Evolutionary conservation across 2,329 filamentous ascomycete genomes (phyloP), one percentile per base, ranked within the genome.

Genomic region (Neophaeococcomyces mojaviensis): DNA sequence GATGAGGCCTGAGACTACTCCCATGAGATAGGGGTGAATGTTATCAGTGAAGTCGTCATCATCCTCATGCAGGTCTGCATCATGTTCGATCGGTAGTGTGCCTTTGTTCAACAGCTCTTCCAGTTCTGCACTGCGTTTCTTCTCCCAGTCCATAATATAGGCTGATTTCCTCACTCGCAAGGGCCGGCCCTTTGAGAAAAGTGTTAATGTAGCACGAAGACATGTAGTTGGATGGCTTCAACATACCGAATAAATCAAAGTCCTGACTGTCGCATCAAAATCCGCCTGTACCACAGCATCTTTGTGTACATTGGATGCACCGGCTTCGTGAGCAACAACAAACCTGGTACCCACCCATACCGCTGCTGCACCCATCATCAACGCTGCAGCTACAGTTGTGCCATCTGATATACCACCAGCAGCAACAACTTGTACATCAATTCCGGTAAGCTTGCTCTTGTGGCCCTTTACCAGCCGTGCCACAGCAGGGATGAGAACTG

Each of bases 1-100:
- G 43, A 87, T 82, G 28, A 90, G 82, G 15, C 86, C 87, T n/a
- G 88, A 84, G 51, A 83, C 87, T 73, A 90, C 87, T 64, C 88
- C 88, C 87, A 94, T 94, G 51, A 90, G 68, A 72, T 79, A 88
- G 18, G 86, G 86, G 46, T 84, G 74, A 59, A 84, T 85, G 62
- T 86, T 82, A 65, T 94, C 87, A 72, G 92, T 81, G 19, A 82
- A 76, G 39, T 94, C 85, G 49, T 90, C 86, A 46, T 82, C 74
- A 44, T 63, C 60, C n/a, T 71, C 71, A 59, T 88, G 68, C 67
- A 80, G 82, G 70, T 94, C 88, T n/a, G 92, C 75, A 60, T 94
- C 88, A 55, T 82, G 74, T 72, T 92, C 86, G 55, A 88, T 88
- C 38, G 88, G 88, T 55, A 94, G 82, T 63, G 82, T 72, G 56